Conservation (phyloP, 129 eudicot genomes). For the Lactuca saligna region DNA sequence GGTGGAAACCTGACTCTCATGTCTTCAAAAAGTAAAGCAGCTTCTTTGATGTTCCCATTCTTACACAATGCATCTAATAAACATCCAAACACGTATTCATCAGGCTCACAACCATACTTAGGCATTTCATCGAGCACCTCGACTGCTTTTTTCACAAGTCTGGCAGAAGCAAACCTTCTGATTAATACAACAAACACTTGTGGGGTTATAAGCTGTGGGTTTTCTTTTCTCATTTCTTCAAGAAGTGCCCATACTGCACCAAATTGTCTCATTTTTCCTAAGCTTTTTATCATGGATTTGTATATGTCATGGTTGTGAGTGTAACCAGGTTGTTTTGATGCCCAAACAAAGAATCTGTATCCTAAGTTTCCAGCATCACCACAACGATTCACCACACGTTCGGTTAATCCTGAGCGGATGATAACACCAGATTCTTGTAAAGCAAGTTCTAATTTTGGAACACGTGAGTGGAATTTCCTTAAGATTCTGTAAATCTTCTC, state of each 20-base stretch:
- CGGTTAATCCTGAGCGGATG: constrained; percentile 62
- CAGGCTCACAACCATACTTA: constrained; percentile 75
- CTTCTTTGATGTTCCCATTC: constrained; percentile 79
- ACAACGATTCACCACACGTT: constrained; percentile 76
- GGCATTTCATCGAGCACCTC: constrained; percentile 96
- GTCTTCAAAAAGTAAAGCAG: constrained; percentile 75
- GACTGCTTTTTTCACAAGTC: constrained; percentile 86
- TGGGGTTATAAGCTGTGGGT: constrained; percentile 57
- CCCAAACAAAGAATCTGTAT: constrained; percentile 79
- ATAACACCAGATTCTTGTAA: constrained; percentile 71
- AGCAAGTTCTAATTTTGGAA: constrained; percentile 82
- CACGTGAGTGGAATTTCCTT: constrained; percentile 74
- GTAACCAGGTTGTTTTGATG: constrained; percentile 70
- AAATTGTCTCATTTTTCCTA: constrained; percentile 86
- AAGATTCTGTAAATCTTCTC: constrained; percentile 71
- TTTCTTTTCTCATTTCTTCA: constrained; percentile 87
- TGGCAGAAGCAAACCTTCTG: constrained; percentile 75
- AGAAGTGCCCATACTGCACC: constrained; percentile 85
- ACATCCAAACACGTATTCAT: constrained; percentile 87
- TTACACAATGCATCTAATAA: constrained; percentile 85
- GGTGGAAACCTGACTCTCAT: constrained; percentile 66
- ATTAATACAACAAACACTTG: constrained; percentile 76
- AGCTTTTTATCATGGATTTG: constrained; percentile 63
- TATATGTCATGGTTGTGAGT: constrained; percentile 70
- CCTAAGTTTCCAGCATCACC: constrained; percentile 90